These are phyloP conservation scores for Polytrichum formosum DNA, from an alignment of 225 moss, liverwort and hornwort species.

Conservation along the genomic window DNA sequence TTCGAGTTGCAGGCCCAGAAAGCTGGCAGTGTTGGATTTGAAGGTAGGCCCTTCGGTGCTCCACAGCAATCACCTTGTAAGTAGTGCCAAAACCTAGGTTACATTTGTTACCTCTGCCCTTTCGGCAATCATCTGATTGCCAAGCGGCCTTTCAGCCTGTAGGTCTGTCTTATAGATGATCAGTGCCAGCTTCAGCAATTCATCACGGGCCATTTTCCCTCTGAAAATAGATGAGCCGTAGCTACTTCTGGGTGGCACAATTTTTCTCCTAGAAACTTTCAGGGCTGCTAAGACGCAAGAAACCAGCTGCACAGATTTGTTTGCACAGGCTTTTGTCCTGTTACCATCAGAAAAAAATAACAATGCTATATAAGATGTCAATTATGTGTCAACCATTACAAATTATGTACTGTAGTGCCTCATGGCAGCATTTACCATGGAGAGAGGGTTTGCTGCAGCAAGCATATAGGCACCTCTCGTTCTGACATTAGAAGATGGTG, in stretches of 20 bases:
- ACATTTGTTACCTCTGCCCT: background rate
- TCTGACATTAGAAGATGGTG: background rate
- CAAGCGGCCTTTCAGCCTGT: background rate
- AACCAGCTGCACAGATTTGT: constrained; percentile 6
- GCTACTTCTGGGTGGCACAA: constrained; percentile 22
- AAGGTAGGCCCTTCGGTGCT: background rate
- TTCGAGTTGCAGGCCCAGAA: background rate
- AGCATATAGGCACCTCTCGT: background rate
- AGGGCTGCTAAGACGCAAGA: background rate
- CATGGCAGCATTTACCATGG: constrained; percentile 56
- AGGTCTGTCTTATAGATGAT: background rate
- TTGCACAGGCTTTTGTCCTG: background rate
- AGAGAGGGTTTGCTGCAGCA: background rate
- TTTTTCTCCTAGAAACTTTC: constrained; percentile 16
- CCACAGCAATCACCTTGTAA: background rate
- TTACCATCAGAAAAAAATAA: background rate
- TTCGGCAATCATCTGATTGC: background rate
- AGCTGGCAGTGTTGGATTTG: background rate
- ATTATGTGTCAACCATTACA: constrained; percentile 19
- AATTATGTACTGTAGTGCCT: constrained; percentile 27
- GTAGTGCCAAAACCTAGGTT: background rate
- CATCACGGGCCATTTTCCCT: background rate
- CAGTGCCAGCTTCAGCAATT: background rate
- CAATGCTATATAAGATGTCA: constrained; percentile 12
- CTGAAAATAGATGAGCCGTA: background rate